Base-by-base conservation (phyloP, 306 rosid species). In the Fragaria nilgerrensis region DNA sequence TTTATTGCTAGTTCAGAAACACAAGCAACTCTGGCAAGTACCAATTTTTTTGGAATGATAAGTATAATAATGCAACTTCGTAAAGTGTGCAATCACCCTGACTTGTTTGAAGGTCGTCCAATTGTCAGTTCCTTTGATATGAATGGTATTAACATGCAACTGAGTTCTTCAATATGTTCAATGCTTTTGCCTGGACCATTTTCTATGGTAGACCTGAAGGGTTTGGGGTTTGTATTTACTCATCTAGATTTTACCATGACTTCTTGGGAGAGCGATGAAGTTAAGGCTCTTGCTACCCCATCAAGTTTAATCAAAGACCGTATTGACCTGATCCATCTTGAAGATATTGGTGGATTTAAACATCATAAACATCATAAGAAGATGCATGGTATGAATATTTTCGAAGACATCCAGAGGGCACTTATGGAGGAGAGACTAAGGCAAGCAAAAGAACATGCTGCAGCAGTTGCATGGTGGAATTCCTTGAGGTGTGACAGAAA, bases 81-180 rank as follows among this genome's bases (percentile, higher is more conserved):
- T 16, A 95, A 95, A 85, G 99, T 95, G 68, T 95, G 99, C 88
- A 95, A 95, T 80, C 99, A 95, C 81, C 99, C 99, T 45, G 99
- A 95, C 82, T 89, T 95, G 61, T 95, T 95, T 86, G 99, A 95
- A 87, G 99, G 99, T 55, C 97, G 99, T 82, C 99, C 99, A 67
- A 95, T 92, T 81, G 87, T 95, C 75, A 95, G 99, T 82, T 95
- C 99, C 76, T 90, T 87, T 86, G 97, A 95, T 82, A 95, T 95
- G 92, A 65, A 81, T 71, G 97, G 94, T 75, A 84, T 95, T 70
- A 88, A 87, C 75, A 49, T 76, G 81, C 99, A 89, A 80, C 77
- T 95, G 85, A 90, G 96, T 79, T 90, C 99, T 68, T 87, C 94
- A 77, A 67, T 92, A 63, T 95, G 99, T 83, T 88, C 94, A 43